Evolutionary conservation across 1,284 basidiomycete genomes (phyloP), one percentile per base, ranked within the genome.

Genomic region (Peniophora sp.): DNA sequence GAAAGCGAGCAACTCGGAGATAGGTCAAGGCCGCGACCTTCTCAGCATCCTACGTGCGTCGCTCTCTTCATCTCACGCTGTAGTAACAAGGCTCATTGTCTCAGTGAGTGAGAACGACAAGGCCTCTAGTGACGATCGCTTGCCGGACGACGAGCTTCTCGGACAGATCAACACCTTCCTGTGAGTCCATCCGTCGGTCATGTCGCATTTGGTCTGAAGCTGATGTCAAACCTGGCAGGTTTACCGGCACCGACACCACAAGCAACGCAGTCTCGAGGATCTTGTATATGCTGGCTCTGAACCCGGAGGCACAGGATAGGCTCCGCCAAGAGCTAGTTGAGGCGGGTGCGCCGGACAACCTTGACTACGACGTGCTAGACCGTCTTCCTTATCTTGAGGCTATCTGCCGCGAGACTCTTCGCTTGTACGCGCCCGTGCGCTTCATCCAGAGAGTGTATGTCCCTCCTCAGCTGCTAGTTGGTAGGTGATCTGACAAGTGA

Each of bases 31-130:
- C 15, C 73, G 70, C 44, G 73, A 76, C 57, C 66, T 76, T 42
- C 65, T 77, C 49, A 75, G 71, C 51, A 66, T 71, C 45, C 56
- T 76, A 11, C 62, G 72, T 71, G 52, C 35, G 68, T 61, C 24
- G 24, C 11, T 37, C 11, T 41, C 39, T 55, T 59, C 52, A 53
- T 57, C 57, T 60, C 35, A 55, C 23, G 53, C 48, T 15, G 9
- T n/a, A 15, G 2, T 20, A 10, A 1, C 10, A 1, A 1, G 9
- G 2, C 43, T 9, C 43, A 22, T n/a, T 41, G 1, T 22, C n/a
- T 41, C 2, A 41, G 39, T 41, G 9, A 41, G n/a, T 17, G 15
- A 22, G n/a, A 41, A 41, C 39, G 9, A 9, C 15, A 17, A n/a
- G 2, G 39, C 39, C 9, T 6, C 15, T 2, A 15, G n/a, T 6